phyloP scores from a whole-genome alignment of 2,329 filamentous ascomycete species.

The Colletotrichum endophyticum region DNA sequence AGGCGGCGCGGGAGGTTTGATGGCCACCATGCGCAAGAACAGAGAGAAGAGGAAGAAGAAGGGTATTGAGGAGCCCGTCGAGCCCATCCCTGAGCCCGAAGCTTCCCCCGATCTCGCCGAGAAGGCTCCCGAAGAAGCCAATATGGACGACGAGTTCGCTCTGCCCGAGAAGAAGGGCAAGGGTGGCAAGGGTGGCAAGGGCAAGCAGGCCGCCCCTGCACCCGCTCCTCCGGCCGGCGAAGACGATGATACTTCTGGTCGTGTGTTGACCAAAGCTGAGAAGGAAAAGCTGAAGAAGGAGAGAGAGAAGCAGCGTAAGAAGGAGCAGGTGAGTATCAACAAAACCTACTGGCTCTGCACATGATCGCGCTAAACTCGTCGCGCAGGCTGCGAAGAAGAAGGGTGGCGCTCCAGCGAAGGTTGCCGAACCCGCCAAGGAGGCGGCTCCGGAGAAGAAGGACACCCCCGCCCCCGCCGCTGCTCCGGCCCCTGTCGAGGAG shows the following conservation, averaged over 20 bases:
- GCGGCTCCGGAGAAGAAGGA: conserved; percentile 54
- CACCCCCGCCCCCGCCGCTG: conserved; percentile 36
- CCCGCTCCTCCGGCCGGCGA: conserved; percentile 41
- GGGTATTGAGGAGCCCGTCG: conserved; percentile 73
- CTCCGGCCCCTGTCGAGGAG: conserved; percentile 42
- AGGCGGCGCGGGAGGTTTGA: conserved; percentile 68
- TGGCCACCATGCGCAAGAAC: conserved; percentile 82
- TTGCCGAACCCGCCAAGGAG: conserved; percentile 57
- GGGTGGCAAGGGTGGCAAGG: conserved; percentile 56
- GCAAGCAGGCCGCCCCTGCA: conserved; percentile 47
- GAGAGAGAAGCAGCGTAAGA: conserved; percentile 97
- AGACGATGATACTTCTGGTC: conserved; percentile 61
- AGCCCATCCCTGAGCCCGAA: conserved; percentile 48
- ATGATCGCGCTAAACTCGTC: neutral
- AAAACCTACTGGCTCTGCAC: neutral
- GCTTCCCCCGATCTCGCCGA: conserved; percentile 55
- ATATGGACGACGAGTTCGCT: conserved; percentile 84
- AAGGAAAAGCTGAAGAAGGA: conserved; percentile 99
- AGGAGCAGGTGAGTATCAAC: conserved; percentile 77
- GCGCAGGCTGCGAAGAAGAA: conserved; percentile 89
- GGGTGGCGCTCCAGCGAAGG: conserved; percentile 36
- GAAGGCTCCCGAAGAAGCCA: conserved; percentile 83
- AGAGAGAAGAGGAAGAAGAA: conserved; percentile 92
- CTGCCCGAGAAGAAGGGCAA: conserved; percentile 79
- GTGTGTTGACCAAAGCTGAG: conserved; percentile 93